Base-by-base conservation (phyloP, 352 stramenopile genomes). In the Globisporangium mamillatum region DNA sequence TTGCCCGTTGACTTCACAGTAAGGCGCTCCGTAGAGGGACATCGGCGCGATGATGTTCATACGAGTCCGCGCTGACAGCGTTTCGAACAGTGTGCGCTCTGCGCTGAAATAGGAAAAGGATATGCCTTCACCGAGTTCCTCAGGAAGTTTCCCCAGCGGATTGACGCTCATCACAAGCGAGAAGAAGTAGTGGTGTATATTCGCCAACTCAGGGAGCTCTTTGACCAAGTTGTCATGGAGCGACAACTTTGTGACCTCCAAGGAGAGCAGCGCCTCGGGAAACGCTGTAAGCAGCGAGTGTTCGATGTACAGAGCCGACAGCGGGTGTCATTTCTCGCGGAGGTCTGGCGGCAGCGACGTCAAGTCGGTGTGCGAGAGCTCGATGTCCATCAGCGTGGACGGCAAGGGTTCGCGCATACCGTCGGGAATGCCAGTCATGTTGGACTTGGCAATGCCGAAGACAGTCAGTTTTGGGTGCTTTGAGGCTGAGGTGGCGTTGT, bases 101-200 rank as follows among this genome's bases (percentile, higher is more conserved):
- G 29, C 34, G 4, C 38, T 62, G 22, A 68, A 29, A 44, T 41
- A 55, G 32, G 7, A 5, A 34, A 68, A 54, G 20, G 0, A 22
- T 3, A 38, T 46, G 4, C 63, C 53, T 1, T 20, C 36, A 3
- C 63, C 53, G 27, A 68, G 20, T 20, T 14, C 4, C 14, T 32
- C 53, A 2, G 63, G 53, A 16, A 68, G 41, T 16, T 16, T 18
- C 8, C 7, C 2, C 1, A 68, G 34, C 34, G 63, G 63, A 27
- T 69, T 69, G 20, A 1, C 24, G 25, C n/a, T 54, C 29, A 64
- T 16, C 41, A 44, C n/a, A 9, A 65, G 25, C 32, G 41, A 65
- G 29, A 38, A 65, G 60, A 64, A 48, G 71, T 72, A 60, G n/a
- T 77, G 54, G 22, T 81, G 65, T 16, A 77, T 57, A 12, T 46